Base-by-base conservation (phyloP, 83 land plant genomes). In the Isoetes engelmannii region DNA sequence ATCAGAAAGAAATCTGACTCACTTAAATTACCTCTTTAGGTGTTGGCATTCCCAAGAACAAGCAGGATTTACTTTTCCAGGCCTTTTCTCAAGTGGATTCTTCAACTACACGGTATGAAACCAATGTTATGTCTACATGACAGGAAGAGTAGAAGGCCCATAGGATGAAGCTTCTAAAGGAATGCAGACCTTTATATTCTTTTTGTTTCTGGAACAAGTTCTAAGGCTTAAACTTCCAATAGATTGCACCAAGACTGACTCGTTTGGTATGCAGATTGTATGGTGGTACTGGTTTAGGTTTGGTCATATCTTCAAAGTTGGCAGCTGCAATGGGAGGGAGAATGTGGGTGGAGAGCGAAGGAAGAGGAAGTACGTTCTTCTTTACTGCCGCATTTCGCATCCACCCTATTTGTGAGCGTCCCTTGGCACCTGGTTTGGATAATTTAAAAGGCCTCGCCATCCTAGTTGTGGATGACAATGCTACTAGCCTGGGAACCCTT, bases 321-420 rank as follows among this genome's bases (percentile, higher is more conserved):
- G 79, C 79, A 20, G 46, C 79, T 21, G 79, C 79, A 6, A 77
- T 77, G 79, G 79, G 79, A 19, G 79, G 79, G 48, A 72, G 28
- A 47, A 77, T 77, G 79, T 77, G 79, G 79, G 79, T 77, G 41
- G 79, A 77, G 50, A 77, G 79, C 59, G 75, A 71, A 57, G 79
- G 79, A 18, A 65, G 21, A 65, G 72, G 79, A 5, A 77, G 79
- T 70, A 77, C 79, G 7, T 77, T 77, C 60, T 47, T 5, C 61
- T 77, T 77, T 63, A 77, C 75, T 47, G 79, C 75, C 5, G 72
- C 61, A 41, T 77, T 77, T 67, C 69, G 61, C 48, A 65, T 55
- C 18, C 79, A 69, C 44, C 68, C 64, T 51, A 46, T 45, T 20
- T 66, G 63, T 55, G 62, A 48, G 44, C 69, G 57, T 45, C 75